Conservation (phyloP, 768 basidiomycete genomes). For the Tephrocybe rancida region DNA sequence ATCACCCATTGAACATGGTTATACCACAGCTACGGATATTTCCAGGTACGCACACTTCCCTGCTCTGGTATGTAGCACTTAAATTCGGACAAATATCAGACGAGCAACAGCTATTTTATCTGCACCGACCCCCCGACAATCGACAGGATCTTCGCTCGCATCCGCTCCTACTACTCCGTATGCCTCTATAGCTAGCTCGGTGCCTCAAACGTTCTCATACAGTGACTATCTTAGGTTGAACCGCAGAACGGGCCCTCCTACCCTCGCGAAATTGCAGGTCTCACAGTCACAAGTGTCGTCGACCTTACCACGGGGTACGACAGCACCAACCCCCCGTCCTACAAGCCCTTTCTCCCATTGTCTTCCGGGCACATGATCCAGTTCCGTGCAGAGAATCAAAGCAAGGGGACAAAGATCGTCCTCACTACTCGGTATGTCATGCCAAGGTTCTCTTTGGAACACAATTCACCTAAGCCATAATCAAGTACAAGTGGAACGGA, state of each 20-base stretch:
- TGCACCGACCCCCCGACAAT: conserved; percentile 70
- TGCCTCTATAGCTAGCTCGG: conserved; percentile 16
- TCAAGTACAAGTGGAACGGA: conserved; percentile 86
- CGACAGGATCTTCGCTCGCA: conserved; percentile 64
- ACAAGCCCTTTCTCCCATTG: conserved; percentile 62
- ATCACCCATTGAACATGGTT: neutral
- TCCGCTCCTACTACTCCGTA: conserved; percentile 58
- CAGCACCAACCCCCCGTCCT: conserved; percentile 68
- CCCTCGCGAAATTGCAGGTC: conserved; percentile 60
- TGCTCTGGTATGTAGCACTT: too few species aligned
- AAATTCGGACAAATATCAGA: conserved; percentile 50
- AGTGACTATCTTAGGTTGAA: conserved; percentile 7
- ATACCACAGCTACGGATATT: conserved; percentile 68
- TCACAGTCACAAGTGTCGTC: conserved; percentile 62
- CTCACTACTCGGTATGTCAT: conserved; percentile 67
- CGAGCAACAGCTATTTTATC: conserved; percentile 81
- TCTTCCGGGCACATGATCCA: conserved; percentile 89
- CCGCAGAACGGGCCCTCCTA: conserved; percentile 41
- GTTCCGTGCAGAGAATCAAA: conserved; percentile 55
- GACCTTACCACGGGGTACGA: conserved; percentile 84
- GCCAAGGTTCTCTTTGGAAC: too few species aligned
- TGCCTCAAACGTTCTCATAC: neutral
- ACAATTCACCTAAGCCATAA: neutral
- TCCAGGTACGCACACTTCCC: conserved; percentile 50
- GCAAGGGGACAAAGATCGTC: conserved; percentile 50